These are phyloP conservation scores for Hericium alpestre DNA, from an alignment of 768 basidiomycete species.

Conservation along the genomic window DNA sequence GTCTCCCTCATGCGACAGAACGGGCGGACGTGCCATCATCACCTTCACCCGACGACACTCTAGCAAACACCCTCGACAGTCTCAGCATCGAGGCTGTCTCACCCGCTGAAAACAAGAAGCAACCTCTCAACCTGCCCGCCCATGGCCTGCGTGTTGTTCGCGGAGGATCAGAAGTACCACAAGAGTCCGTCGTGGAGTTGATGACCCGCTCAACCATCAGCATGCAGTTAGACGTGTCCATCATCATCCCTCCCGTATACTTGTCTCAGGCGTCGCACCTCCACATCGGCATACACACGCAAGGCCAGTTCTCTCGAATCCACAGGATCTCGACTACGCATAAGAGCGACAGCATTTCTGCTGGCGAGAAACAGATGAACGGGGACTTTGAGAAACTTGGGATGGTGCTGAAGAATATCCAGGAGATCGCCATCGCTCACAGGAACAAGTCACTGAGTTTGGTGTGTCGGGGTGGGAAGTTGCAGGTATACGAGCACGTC, in stretches of 20 bases:
- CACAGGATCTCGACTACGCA: constrained; percentile 25
- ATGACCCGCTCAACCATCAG: constrained; percentile 25
- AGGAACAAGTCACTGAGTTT: constrained; percentile 9
- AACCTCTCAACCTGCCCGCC: background rate
- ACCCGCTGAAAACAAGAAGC: no score
- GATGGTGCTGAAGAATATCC: constrained; percentile 12
- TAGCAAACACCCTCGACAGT: background rate
- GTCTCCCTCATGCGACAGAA: background rate
- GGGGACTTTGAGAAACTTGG: constrained; percentile 18
- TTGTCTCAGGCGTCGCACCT: constrained; percentile 58
- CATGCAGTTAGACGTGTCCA: no score
- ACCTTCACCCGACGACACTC: background rate
- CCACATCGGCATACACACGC: constrained; percentile 44
- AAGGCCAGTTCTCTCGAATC: constrained; percentile 40
- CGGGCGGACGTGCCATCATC: no score
- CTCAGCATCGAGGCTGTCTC: background rate
- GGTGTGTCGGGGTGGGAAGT: constrained; percentile 4
- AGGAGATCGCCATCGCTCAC: constrained; percentile 13
- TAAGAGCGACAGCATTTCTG: constrained; percentile 14
- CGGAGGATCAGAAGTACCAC: constrained; percentile 4
- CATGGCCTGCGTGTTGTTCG: background rate
- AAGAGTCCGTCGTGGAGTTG: constrained; percentile 21
- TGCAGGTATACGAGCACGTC: constrained; percentile 4
- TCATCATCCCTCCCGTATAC: constrained; percentile 18
- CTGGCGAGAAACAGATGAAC: constrained; percentile 12